Evolutionary conservation across 139 green algal genomes (phyloP).

Genomic region (Ettlia oleoabundans): DNA sequence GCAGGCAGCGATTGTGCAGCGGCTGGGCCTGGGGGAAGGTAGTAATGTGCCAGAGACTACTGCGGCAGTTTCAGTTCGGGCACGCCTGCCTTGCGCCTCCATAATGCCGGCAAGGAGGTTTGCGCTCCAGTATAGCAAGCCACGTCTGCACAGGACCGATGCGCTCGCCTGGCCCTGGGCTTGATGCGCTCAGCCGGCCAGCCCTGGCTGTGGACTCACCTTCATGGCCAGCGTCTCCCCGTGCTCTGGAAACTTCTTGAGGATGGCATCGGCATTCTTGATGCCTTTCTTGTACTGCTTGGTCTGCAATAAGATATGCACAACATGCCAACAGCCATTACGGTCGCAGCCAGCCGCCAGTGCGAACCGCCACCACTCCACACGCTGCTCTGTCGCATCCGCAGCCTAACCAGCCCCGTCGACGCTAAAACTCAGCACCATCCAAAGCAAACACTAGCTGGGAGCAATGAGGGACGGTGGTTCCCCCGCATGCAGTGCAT

Average conservation of each 20-base stretch:
- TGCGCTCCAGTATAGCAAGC: too few relatives aligned
- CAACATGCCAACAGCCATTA: neutral
- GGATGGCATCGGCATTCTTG: slow-evolving; percentile 92
- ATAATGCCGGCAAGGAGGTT: too few relatives aligned
- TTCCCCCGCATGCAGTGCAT: neutral
- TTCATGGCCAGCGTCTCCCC: slow-evolving; percentile 99
- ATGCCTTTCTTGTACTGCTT: slow-evolving; percentile 99
- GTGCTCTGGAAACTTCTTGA: slow-evolving; percentile 97
- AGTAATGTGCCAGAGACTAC: neutral
- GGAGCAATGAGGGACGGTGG: neutral
- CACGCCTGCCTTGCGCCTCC: too few relatives aligned
- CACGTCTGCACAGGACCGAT: too few relatives aligned
- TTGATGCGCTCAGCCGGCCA: too few relatives aligned
- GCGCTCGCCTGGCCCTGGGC: too few relatives aligned
- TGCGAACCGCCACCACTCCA: too few relatives aligned
- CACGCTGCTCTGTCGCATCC: too few relatives aligned
- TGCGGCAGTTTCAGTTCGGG: neutral
- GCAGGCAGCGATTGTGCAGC: too few relatives aligned
- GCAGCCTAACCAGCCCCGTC: too few relatives aligned
- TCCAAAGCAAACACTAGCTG: neutral
- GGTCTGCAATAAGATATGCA: slow-evolving; percentile 37
- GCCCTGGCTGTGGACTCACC: slow-evolving; percentile 4
- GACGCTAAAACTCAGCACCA: too few relatives aligned
- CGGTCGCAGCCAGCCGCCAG: neutral
- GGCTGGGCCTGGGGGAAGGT: too few relatives aligned